A percentile compares a stretch with the other conserved stretches of the same genome.
Conservation (phyloP, 2,329 filamentous ascomycete species). For the Fusarium devonianum region DNA sequence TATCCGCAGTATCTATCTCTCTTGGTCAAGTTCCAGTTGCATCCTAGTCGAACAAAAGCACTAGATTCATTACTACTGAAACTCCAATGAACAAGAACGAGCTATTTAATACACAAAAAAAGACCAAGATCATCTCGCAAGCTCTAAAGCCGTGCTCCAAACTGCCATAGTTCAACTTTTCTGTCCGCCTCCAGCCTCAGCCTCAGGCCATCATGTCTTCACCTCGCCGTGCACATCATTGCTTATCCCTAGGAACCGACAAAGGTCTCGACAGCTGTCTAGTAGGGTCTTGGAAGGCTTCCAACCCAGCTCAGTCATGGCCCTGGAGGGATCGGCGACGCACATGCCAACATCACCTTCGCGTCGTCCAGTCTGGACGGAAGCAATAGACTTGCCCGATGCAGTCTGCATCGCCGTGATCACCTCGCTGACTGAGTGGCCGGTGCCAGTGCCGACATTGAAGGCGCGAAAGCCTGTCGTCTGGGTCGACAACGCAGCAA, state of each 20-base stretch:
- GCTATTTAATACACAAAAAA: too few species aligned
- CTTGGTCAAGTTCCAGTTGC: too few species aligned
- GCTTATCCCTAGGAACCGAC: constrained; percentile 18
- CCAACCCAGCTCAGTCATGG: constrained; percentile 54
- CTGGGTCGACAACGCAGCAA: constrained; percentile 60
- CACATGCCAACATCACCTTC: constrained; percentile 54
- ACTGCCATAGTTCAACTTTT: too few species aligned
- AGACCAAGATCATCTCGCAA: too few species aligned
- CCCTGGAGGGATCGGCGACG: constrained; percentile 51
- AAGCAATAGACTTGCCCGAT: constrained; percentile 47
- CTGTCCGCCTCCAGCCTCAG: too few species aligned
- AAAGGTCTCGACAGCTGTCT: constrained; percentile 25
- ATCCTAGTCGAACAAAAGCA: too few species aligned
- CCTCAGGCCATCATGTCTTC: too few species aligned
- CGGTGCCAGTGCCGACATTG: constrained; percentile 55
- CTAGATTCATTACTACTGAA: too few species aligned
- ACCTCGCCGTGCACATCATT: too few species aligned
- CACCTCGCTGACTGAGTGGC: constrained; percentile 53
- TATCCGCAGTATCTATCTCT: too few species aligned
- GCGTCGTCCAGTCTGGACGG: constrained; percentile 46
- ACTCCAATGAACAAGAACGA: too few species aligned
- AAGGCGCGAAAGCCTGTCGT: constrained; percentile 48
- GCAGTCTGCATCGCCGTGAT: constrained; percentile 50
- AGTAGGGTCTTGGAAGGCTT: constrained; percentile 28
- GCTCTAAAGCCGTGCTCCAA: too few species aligned